Evolutionary conservation across 2,329 filamentous ascomycete genomes (phyloP), one percentile per base, ranked within the genome.

Genomic region (Penicillium rolfsii): DNA sequence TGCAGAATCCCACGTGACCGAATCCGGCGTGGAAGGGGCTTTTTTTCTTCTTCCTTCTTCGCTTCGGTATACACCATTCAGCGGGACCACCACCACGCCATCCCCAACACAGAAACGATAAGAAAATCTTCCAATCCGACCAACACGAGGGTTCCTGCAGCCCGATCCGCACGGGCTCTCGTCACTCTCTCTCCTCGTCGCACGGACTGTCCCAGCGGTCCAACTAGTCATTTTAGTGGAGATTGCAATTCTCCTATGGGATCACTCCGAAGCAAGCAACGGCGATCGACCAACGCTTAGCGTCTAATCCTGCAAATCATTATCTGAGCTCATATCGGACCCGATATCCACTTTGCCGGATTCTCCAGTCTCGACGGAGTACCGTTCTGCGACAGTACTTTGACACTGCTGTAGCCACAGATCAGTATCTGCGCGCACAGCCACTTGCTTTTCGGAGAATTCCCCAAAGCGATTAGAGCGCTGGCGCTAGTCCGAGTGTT

Each of bases 141-240:
- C 30, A 35, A 55, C 40, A 43, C 52, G 50, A 53, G 35, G 38
- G 52, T 55, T 55, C 52, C 52, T 55, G 52, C 52, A 55, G 52
- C 50, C 52, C 52, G 52, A 43, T 30, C 40, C 52, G 52, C 52
- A 55, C 52, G 38, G 52, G 28, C 49, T 52, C 52, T 45, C 26
- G 19, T 24, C 16, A n/a, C 19, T 22, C 19, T 22, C 19, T 22
- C 19, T 33, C 14, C 19, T 35, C 30, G 24, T 33, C 38, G 52
- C 52, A 55, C 36, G 35, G 52, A 40, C 52, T 14, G 35, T 36
- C 11, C 35, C 35, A 36, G 7, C 14, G 36, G 9, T 22, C 19
- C 19, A 22, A 22, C 19, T 22, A 22, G 19, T 35, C 40, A 38
- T 35, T 35, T 12, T 19, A 6, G 9, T 9, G 52, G 40, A 55